Percentiles rank a stretch among this genome's conserved stretches.
Evolutionary conservation across 306 rosid species (phyloP).

Genomic region (Lathyrus sativus): DNA sequence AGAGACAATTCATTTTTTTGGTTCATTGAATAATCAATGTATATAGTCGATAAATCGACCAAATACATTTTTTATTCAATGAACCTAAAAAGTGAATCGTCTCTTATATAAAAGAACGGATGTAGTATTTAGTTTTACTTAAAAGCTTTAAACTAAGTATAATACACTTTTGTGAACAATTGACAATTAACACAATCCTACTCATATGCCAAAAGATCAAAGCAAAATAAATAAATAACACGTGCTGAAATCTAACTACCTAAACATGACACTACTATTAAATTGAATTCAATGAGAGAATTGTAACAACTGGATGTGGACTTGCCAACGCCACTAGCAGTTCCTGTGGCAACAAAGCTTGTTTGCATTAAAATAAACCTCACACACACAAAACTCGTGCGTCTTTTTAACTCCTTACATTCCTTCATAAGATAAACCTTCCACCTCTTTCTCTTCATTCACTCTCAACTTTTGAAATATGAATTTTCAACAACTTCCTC

Average conservation of each 20-base stretch:
- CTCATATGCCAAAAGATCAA: not conserved
- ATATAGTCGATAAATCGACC: too few relatives aligned
- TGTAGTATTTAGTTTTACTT: too few relatives aligned
- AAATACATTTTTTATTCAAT: too few relatives aligned
- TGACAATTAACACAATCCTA: too few relatives aligned
- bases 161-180: too few relatives aligned
- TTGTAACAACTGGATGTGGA: not conserved
- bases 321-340: not conserved
- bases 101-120: too few relatives aligned
- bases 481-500: conserved; percentile 34
- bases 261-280: not conserved
- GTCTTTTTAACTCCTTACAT: not conserved
- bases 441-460: not conserved
- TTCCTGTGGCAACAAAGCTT: not conserved
- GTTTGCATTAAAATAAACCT: not conserved
- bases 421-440: not conserved
- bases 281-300: not conserved
- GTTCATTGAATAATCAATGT: too few relatives aligned
- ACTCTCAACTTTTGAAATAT: not conserved
- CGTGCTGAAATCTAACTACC: not conserved
- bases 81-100: too few relatives aligned
- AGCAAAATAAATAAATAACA: not conserved
- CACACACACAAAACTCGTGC: not conserved
- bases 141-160: too few relatives aligned
- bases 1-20: too few relatives aligned